Percentiles rank a stretch among this genome's conserved stretches.
phyloP scores from a whole-genome alignment of 768 basidiomycete species.

The Lyophyllum semitale region DNA sequence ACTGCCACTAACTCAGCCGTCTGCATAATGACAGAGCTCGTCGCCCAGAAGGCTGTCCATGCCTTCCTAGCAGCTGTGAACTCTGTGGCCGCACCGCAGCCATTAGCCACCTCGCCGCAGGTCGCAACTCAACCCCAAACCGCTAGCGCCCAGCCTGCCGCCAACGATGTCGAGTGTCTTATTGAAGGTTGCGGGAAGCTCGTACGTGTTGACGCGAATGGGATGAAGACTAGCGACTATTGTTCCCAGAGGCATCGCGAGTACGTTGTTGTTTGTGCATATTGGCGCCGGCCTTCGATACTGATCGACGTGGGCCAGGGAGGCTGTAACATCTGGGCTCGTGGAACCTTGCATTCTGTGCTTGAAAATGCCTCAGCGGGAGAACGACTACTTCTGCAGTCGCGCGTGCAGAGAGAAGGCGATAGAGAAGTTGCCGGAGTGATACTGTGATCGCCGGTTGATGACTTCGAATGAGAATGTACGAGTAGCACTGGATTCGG shows the following conservation, averaged over 20 bases:
- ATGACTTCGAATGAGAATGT: not conserved
- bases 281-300: not conserved
- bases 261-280: slow-evolving; percentile 50
- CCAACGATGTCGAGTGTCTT: slow-evolving; percentile 45
- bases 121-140: slow-evolving; percentile 31
- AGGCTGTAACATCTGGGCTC: slow-evolving; percentile 56
- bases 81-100: not conserved
- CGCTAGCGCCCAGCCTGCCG: no score
- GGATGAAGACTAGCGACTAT: slow-evolving; percentile 51
- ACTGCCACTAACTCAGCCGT: not conserved
- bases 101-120: no score
- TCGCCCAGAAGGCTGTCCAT: slow-evolving; percentile 47
- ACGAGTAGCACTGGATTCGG: no score
- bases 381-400: slow-evolving; percentile 64
- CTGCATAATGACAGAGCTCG: slow-evolving; percentile 41
- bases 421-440: slow-evolving; percentile 25
- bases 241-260: slow-evolving; percentile 65
- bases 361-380: slow-evolving; percentile 57
- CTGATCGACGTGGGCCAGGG: slow-evolving; percentile 36
- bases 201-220: slow-evolving; percentile 55
- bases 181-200: slow-evolving; percentile 60
- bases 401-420: slow-evolving; percentile 60
- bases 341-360: slow-evolving; percentile 67
- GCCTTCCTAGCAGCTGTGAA: slow-evolving; percentile 29
- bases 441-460: not conserved